Percentiles rank a stretch among this genome's conserved stretches.
These are phyloP conservation scores for Hyaloscypha variabilis DNA, from an alignment of 495 filamentous ascomycete species.

Conservation along the genomic window DNA sequence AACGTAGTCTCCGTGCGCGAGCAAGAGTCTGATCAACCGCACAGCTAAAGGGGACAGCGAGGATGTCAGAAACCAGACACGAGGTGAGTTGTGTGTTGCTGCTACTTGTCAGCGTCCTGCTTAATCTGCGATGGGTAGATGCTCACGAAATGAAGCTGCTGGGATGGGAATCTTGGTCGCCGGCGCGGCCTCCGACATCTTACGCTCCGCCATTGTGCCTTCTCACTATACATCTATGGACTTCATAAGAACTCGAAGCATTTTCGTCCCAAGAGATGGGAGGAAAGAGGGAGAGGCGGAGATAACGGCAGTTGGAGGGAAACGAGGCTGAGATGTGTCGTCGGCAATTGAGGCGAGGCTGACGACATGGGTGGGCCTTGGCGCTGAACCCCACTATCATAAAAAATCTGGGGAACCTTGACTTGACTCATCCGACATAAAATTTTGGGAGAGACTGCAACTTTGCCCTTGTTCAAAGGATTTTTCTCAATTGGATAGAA, in stretches of 20 bases:
- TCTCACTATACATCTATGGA: not conserved
- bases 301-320: conserved; percentile 10
- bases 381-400: not conserved
- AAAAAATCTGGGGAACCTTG: conserved; percentile 16
- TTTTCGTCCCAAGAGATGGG: conserved; percentile 1
- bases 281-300: not conserved
- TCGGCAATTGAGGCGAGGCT: conserved; percentile 18
- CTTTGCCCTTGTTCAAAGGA: not conserved
- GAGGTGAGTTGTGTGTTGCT: conserved; percentile 56
- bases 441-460: not conserved
- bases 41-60: conserved; percentile 78
- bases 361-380: not conserved
- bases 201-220: conserved; percentile 24
- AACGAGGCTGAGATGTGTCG: conserved; percentile 18
- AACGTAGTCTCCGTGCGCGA: conserved; percentile 85
- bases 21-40: conserved; percentile 69
- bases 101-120: conserved; percentile 4
- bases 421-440: conserved; percentile 6
- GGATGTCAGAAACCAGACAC: conserved; percentile 88
- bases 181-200: conserved; percentile 28
- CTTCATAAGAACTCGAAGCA: conserved; percentile 1
- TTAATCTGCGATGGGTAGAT: not conserved
- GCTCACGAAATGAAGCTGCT: conserved; percentile 27
- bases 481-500: not conserved
- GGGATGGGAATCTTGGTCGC: conserved; percentile 23